Evolutionary conservation across 2,329 filamentous ascomycete genomes (phyloP), one percentile per base, ranked within the genome.

Genomic region (Ceratocystis harringtonii): DNA sequence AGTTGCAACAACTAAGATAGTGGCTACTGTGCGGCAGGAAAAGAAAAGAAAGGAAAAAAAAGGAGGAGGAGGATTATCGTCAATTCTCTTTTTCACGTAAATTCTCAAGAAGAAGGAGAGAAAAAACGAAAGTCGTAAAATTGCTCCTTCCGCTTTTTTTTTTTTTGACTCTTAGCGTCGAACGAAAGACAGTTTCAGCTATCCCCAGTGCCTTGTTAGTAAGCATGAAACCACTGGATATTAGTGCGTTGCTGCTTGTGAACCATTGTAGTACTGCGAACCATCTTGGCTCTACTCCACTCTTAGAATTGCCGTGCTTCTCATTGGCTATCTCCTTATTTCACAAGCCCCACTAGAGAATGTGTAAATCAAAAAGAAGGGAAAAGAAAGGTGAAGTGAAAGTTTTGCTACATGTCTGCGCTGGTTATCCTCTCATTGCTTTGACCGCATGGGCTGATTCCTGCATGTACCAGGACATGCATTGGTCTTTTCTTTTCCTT

Each of bases 21-120:
- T 30, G 19, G 44, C 10, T 58, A 41, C 2, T 41, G 41, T 8
- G 28, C 48, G 17, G 48, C 43, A 30, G 25, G 19, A n/a, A 60
- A 36, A 61, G 28, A 50, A 50, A 15, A 22, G 41, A 36, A 55
- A 43, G 64, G 43, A 62, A 36, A 44, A 43, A 60, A 61, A 63
- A 60, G 30, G 50, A 65, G 55, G 57, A 62, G 25, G 52, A 22
- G 30, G 22, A 32, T 64, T 15, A 32, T 8, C 50, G 36, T 50
- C 25, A 58, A 41, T 22, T 25, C 41, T 43, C 32, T 57, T 17
- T 17, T 48, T 50, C 5, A 45, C 43, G 12, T 43, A 36, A 43
- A 19, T 19, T 41, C 36, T 22, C 19, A 52, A 55, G 45, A 5
- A 36, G 30, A 10, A 41, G 60, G 10, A 36, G 30, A 30, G 50